phyloP scores from a whole-genome alignment of 371 early-diverging fungal genomes.

The Mortierella sp. region DNA sequence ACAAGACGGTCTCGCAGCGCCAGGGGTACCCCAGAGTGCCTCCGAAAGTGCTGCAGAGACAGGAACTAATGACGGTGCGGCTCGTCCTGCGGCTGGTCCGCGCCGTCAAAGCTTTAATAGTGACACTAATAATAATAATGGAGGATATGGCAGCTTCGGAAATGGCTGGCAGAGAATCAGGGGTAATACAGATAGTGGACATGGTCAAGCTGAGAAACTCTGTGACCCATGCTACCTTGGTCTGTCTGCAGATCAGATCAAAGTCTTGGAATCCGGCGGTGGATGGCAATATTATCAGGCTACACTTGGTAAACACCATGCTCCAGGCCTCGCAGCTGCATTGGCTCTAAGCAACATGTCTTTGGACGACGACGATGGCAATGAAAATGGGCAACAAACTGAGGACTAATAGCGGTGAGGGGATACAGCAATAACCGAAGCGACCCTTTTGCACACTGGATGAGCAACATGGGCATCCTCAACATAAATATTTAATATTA shows the following conservation, averaged over 20 bases:
- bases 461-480: not conserved
- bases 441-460: conserved; percentile 9
- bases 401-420: not conserved
- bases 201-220: conserved; percentile 38
- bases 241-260: conserved; percentile 42
- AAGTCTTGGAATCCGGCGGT: conserved; percentile 49
- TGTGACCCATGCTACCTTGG: conserved; percentile 57
- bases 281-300: conserved; percentile 56
- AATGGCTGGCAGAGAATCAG: conserved; percentile 39
- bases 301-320: conserved; percentile 37
- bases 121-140: conserved; percentile 7
- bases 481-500: not conserved
- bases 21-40: conserved; percentile 14
- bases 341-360: conserved; percentile 23
- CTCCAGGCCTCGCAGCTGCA: conserved; percentile 39
- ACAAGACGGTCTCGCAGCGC: conserved; percentile 8
- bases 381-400: not conserved
- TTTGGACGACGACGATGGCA: conserved; percentile 11
- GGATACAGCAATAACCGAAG: not conserved
- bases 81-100: not conserved
- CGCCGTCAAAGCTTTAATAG: conserved; percentile 33
- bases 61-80: not conserved
- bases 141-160: conserved; percentile 30
- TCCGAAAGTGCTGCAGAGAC: conserved; percentile 27
- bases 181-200: conserved; percentile 49